Conservation (phyloP, 2,329 filamentous ascomycete genomes). For the Rosellinia necatrix region DNA sequence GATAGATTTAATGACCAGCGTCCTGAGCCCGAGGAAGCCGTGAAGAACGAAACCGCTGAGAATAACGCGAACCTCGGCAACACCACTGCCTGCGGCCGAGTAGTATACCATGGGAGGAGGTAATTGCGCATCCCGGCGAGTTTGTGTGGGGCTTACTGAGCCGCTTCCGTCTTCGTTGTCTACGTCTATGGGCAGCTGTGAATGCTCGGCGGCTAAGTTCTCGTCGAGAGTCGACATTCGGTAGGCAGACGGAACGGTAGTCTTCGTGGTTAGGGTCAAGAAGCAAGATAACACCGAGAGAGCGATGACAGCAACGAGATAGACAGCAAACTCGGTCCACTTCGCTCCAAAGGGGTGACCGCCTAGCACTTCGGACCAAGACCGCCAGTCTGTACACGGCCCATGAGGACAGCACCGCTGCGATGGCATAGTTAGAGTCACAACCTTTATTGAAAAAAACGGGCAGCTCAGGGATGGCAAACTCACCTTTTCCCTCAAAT, state of each 20-base stretch:
- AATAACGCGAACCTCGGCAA: conserved; percentile 96
- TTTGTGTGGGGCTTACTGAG: conserved; percentile 48
- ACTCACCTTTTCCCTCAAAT: conserved; percentile 69
- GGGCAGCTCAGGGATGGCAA: not conserved
- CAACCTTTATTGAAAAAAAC: not conserved
- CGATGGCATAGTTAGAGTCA: conserved; percentile 27
- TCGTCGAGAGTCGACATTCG: conserved; percentile 89
- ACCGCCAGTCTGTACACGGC: conserved; percentile 60
- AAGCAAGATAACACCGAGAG: conserved; percentile 76
- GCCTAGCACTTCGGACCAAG: conserved; percentile 57
- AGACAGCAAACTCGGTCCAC: conserved; percentile 80
- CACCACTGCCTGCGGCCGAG: conserved; percentile 91
- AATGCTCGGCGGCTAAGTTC: conserved; percentile 75
- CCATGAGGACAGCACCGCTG: conserved; percentile 61
- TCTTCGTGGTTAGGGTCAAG: conserved; percentile 88
- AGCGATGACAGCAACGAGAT: conserved; percentile 71
- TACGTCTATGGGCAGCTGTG: conserved; percentile 46
- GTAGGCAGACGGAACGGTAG: conserved; percentile 86
- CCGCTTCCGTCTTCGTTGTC: conserved; percentile 49
- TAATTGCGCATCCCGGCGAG: conserved; percentile 32
- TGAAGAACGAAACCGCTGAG: conserved; percentile 97
- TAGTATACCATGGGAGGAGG: conserved; percentile 86
- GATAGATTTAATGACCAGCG: conserved; percentile 81
- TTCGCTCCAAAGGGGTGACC: conserved; percentile 50
- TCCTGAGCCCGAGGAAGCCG: conserved; percentile 89